A percentile compares a stretch with the other conserved stretches of the same genome.
Conservation (phyloP, 1,284 basidiomycete genomes). For the Rhizoctonia solani region DNA sequence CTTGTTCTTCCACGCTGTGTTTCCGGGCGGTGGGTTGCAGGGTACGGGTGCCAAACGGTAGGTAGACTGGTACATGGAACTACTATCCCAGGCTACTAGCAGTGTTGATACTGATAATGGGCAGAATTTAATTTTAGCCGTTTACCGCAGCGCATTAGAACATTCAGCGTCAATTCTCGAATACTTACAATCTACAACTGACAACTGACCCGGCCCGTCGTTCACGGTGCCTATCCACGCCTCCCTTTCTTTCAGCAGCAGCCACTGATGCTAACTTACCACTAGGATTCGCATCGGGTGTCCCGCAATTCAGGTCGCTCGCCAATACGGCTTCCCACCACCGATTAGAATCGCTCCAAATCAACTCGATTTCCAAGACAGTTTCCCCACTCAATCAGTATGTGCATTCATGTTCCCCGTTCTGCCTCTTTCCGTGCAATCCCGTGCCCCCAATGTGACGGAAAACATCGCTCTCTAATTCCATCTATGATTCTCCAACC, state of each 20-base stretch:
- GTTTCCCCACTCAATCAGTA: slow-evolving; percentile 27
- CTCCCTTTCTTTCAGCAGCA: slow-evolving; percentile 32
- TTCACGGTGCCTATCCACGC: slow-evolving; percentile 9
- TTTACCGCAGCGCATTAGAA: background rate
- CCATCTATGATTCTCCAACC: slow-evolving; percentile 14
- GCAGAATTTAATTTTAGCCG: background rate
- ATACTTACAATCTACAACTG: background rate
- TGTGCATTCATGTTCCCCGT: slow-evolving; percentile 29
- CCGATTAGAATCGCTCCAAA: slow-evolving; percentile 36
- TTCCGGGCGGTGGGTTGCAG: background rate
- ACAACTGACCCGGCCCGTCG: slow-evolving; percentile 22
- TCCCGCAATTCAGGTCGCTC: slow-evolving; percentile 19
- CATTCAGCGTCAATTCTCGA: background rate
- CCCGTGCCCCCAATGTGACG: slow-evolving; percentile 15
- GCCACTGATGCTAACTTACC: slow-evolving; percentile 37
- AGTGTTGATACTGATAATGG: too few relatives aligned
- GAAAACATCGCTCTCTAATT: slow-evolving; percentile 30
- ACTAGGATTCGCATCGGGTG: slow-evolving; percentile 23
- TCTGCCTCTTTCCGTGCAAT: slow-evolving; percentile 27
- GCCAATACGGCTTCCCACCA: slow-evolving; percentile 34
- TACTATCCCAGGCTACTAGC: too few relatives aligned
- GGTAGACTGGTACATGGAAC: background rate
- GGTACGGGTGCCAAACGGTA: background rate
- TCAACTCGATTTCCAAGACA: slow-evolving; percentile 32
- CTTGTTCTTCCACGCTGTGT: slow-evolving; percentile 13